Percentiles rank a stretch among this genome's conserved stretches.
phyloP scores from a whole-genome alignment of 495 filamentous ascomycete species.

The Penicillium verhagenii region DNA sequence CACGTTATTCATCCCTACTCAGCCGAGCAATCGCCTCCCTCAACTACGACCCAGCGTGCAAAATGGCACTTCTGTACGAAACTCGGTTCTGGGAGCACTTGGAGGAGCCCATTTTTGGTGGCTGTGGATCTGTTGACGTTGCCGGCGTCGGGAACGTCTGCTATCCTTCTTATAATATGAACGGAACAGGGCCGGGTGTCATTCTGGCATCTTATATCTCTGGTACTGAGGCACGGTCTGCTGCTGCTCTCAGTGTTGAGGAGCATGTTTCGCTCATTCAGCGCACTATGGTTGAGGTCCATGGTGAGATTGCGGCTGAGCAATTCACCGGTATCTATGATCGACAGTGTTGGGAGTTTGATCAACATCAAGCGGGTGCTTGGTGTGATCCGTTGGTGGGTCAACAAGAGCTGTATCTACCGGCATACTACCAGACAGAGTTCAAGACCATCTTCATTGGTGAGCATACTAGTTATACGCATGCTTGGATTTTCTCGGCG shows the following conservation, averaged over 20 bases:
- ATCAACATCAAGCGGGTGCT: constrained; percentile 50
- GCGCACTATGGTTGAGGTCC: constrained; percentile 59
- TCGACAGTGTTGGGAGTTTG: constrained; percentile 58
- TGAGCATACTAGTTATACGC: constrained; percentile 72
- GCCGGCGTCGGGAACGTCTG: constrained; percentile 58
- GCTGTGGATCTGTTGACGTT: constrained; percentile 58
- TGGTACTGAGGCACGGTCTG: constrained; percentile 43
- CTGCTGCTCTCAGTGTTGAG: constrained; percentile 43
- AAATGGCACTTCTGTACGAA: constrained; percentile 61
- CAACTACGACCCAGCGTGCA: constrained; percentile 59
- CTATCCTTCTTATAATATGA: constrained; percentile 65
- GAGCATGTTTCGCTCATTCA: constrained; percentile 57
- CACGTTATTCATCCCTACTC: constrained; percentile 49
- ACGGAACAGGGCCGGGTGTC: constrained; percentile 59
- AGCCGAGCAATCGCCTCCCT: constrained; percentile 59
- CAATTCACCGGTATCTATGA: constrained; percentile 60
- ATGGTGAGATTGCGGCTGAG: constrained; percentile 54
- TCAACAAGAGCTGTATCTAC: constrained; percentile 64
- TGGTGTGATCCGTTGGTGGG: constrained; percentile 58
- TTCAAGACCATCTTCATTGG: constrained; percentile 66
- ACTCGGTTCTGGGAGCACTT: constrained; percentile 70
- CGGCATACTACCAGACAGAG: constrained; percentile 68
- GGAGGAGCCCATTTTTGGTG: constrained; percentile 59
- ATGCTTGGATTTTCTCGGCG: constrained; percentile 70
- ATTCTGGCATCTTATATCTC: constrained; percentile 59